phyloP scores from a whole-genome alignment of 768 basidiomycete genomes.

The Kwoniella europaea region DNA sequence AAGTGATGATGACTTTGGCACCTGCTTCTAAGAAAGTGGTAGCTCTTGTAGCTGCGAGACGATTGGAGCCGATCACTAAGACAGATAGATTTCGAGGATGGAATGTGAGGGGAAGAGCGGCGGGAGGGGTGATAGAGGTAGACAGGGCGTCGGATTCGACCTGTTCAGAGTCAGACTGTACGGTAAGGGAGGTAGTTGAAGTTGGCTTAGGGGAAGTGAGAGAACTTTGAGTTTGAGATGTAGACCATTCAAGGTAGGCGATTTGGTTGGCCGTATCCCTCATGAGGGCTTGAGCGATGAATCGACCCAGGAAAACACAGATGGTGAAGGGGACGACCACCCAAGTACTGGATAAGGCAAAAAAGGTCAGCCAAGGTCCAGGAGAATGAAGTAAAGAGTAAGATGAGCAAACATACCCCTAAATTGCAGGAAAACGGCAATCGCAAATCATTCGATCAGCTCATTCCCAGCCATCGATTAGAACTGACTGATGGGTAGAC shows the following conservation, averaged over 20 bases:
- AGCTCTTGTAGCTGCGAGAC: conserved; percentile 81
- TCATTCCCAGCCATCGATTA: background rate
- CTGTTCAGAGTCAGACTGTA: background rate
- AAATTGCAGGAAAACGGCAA: background rate
- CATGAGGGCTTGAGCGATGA: conserved; percentile 62
- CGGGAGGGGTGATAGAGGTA: conserved; percentile 12
- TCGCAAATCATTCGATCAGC: conserved; percentile 12
- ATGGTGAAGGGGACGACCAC: conserved; percentile 72
- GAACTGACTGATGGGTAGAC: background rate
- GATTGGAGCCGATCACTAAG: conserved; percentile 77
- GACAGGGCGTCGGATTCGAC: background rate
- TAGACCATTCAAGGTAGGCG: conserved; percentile 36
- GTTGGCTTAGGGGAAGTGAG: background rate
- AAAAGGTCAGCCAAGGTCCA: background rate
- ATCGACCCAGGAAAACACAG: conserved; percentile 66
- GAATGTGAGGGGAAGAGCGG: conserved; percentile 53
- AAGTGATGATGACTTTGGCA: conserved; percentile 68
- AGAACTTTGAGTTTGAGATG: background rate
- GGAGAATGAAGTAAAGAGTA: too few relatives aligned
- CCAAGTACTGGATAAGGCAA: conserved; percentile 70
- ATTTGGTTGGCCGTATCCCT: conserved; percentile 40
- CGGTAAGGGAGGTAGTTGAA: background rate
- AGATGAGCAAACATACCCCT: conserved; percentile 24
- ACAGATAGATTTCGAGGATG: conserved; percentile 58
- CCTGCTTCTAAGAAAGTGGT: conserved; percentile 82